A percentile compares a stretch with the other conserved stretches of the same genome.
These are phyloP conservation scores for Rhizopus microsporus DNA, from an alignment of 371 early-diverging fungal species.

Conservation along the genomic window DNA sequence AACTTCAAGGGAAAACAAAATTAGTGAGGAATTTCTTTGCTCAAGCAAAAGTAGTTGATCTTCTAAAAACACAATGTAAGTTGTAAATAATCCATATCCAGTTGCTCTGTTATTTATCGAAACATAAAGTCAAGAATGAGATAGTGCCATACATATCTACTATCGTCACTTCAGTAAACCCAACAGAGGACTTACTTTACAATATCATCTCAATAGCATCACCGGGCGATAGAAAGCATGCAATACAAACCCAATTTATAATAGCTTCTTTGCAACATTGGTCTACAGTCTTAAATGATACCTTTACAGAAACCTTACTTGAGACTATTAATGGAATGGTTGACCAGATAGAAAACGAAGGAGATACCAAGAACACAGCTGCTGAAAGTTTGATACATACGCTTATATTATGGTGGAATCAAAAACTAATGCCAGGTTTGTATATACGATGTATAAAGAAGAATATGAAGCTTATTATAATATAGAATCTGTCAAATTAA, in stretches of 20 bases:
- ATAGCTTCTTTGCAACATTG: slow-evolving; percentile 21
- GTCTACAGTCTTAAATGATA: neutral
- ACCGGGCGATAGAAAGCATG: neutral
- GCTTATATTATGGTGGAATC: slow-evolving; percentile 19
- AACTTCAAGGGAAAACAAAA: slow-evolving; percentile 26
- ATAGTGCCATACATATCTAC: slow-evolving; percentile 25
- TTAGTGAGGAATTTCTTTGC: slow-evolving; percentile 21
- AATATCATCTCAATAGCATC: slow-evolving; percentile 20
- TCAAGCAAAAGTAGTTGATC: slow-evolving; percentile 9
- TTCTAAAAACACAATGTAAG: slow-evolving; percentile 29
- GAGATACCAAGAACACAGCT: neutral
- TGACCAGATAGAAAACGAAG: slow-evolving; percentile 14
- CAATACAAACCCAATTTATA: slow-evolving; percentile 13
- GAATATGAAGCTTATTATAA: neutral
- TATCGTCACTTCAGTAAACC: slow-evolving; percentile 20
- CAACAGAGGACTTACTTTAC: slow-evolving; percentile 23
- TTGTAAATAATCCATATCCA: neutral
- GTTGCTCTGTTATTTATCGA: neutral
- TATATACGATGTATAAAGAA: neutral
- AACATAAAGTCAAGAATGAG: slow-evolving; percentile 18
- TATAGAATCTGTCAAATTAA: slow-evolving; percentile 21
- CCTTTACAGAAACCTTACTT: slow-evolving; percentile 5
- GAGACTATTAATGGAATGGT: slow-evolving; percentile 4
- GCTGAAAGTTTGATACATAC: neutral
- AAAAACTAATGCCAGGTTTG: slow-evolving; percentile 11